phyloP scores from a whole-genome alignment of 768 basidiomycete species.

The Suillus hirtellus region DNA sequence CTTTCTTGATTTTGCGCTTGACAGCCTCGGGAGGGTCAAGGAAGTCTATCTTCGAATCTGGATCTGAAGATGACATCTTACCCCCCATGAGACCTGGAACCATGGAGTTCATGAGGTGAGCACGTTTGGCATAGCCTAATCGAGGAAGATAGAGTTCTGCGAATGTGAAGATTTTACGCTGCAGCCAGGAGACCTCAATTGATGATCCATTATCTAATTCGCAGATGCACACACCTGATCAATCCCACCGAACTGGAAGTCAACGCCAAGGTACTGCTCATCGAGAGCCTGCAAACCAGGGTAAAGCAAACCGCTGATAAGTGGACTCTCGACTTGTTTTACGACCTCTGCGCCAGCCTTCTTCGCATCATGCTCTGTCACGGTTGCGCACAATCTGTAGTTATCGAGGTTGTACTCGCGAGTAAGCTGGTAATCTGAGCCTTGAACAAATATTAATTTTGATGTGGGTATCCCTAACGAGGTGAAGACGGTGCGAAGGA shows the following conservation, averaged over 20 bases:
- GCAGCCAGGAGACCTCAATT: slow-evolving; percentile 4
- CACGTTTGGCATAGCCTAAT: slow-evolving; percentile 90
- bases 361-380: slow-evolving; percentile 95
- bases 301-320: slow-evolving; percentile 91
- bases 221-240: slow-evolving; percentile 71
- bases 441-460: slow-evolving; percentile 80
- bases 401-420: slow-evolving; percentile 94
- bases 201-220: background rate
- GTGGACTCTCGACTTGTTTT: slow-evolving; percentile 91
- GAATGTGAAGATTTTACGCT: slow-evolving; percentile 99
- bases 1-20: slow-evolving; percentile 85
- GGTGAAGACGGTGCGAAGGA: slow-evolving; percentile 81
- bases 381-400: slow-evolving; percentile 87
- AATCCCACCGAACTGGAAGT: slow-evolving; percentile 97
- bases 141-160: slow-evolving; percentile 94
- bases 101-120: slow-evolving; percentile 98
- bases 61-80: slow-evolving; percentile 98
- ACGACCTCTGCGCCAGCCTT: slow-evolving; percentile 99
- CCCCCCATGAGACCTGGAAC: slow-evolving; percentile 92
- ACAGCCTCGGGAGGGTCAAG: slow-evolving; percentile 84
- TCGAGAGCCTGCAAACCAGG: slow-evolving; percentile 96
- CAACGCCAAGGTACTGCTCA: slow-evolving; percentile 92
- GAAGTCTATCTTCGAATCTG: slow-evolving; percentile 98
- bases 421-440: slow-evolving; percentile 90
- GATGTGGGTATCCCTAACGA: slow-evolving; percentile 90